A percentile compares a stretch with the other conserved stretches of the same genome.
These are phyloP conservation scores for Trichoderma lentiforme DNA, from an alignment of 2,329 filamentous ascomycete genomes.

Conservation along the genomic window DNA sequence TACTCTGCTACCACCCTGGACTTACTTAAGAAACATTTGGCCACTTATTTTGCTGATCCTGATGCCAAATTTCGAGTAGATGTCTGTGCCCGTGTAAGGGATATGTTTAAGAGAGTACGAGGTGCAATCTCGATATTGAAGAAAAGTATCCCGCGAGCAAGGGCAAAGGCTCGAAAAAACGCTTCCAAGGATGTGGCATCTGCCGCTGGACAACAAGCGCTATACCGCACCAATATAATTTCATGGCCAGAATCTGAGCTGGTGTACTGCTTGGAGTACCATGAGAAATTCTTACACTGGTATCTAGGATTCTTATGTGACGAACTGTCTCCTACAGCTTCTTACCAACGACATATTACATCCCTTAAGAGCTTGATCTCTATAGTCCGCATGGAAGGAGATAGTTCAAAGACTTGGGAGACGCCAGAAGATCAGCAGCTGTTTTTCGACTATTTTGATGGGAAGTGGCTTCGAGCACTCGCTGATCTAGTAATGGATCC, in stretches of 20 bases:
- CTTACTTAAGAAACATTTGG: slow-evolving; percentile 63
- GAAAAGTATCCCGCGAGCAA: slow-evolving; percentile 39
- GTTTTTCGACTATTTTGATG: slow-evolving; percentile 44
- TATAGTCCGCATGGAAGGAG: slow-evolving; percentile 67
- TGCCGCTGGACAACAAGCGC: slow-evolving; percentile 27
- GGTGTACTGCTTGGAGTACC: slow-evolving; percentile 44
- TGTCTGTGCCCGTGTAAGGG: slow-evolving; percentile 68
- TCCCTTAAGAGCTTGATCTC: slow-evolving; percentile 68
- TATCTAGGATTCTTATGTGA: slow-evolving; percentile 68
- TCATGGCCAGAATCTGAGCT: slow-evolving; percentile 38
- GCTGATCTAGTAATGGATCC: slow-evolving; percentile 82
- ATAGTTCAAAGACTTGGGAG: slow-evolving; percentile 42
- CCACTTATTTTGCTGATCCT: slow-evolving; percentile 73
- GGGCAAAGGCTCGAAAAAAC: slow-evolving; percentile 36
- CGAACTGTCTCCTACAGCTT: slow-evolving; percentile 76
- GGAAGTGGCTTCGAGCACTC: slow-evolving; percentile 59
- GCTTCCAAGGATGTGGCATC: slow-evolving; percentile 21
- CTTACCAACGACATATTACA: slow-evolving; percentile 86
- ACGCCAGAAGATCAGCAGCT: slow-evolving; percentile 38
- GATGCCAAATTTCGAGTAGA: slow-evolving; percentile 86
- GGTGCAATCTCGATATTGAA: slow-evolving; percentile 59
- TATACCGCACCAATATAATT: slow-evolving; percentile 40
- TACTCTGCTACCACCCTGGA: slow-evolving; percentile 61
- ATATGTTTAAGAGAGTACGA: slow-evolving; percentile 72
- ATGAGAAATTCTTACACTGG: slow-evolving; percentile 67